phyloP scores from a whole-genome alignment of 2,329 filamentous ascomycete species.

The Paecilomyces sp. region DNA sequence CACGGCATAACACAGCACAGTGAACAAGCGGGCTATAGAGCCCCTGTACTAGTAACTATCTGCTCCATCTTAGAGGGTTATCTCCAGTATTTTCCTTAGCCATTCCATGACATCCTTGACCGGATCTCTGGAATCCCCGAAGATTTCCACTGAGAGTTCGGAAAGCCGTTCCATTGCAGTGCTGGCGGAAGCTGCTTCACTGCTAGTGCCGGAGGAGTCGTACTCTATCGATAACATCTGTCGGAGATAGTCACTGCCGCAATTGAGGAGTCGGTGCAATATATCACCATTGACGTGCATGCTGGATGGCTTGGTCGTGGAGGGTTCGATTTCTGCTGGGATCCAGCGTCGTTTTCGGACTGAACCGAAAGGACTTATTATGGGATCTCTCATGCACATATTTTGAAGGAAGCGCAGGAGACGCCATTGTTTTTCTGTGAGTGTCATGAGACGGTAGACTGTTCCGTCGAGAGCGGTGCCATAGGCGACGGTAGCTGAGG shows the following conservation, averaged over 20 bases:
- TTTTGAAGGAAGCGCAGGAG: conserved; percentile 69
- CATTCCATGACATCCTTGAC: conserved; percentile 24
- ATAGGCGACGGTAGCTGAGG: conserved; percentile 43
- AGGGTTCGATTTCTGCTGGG: conserved; percentile 31
- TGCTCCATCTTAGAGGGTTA: conserved; percentile 7
- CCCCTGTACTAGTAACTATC: background rate
- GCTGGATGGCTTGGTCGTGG: conserved; percentile 34
- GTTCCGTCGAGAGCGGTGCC: conserved; percentile 65
- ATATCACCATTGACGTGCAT: conserved; percentile 65
- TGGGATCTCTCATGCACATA: conserved; percentile 46
- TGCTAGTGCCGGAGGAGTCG: conserved; percentile 1
- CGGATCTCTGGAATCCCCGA: conserved; percentile 24
- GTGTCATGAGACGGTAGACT: conserved; percentile 60
- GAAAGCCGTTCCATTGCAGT: conserved; percentile 36
- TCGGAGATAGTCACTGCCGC: conserved; percentile 25
- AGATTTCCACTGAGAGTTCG: conserved; percentile 45
- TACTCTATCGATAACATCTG: conserved; percentile 20
- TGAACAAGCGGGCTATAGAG: background rate
- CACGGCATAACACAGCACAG: background rate
- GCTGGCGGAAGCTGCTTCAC: background rate
- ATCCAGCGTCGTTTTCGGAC: conserved; percentile 20
- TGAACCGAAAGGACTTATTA: conserved; percentile 45
- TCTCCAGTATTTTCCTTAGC: conserved; percentile 25
- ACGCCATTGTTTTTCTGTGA: conserved; percentile 56
- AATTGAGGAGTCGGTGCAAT: conserved; percentile 48